Percentiles rank a stretch among this genome's conserved stretches.
Conservation (phyloP, 148 eudicot species). For the Cornus kousa region DNA sequence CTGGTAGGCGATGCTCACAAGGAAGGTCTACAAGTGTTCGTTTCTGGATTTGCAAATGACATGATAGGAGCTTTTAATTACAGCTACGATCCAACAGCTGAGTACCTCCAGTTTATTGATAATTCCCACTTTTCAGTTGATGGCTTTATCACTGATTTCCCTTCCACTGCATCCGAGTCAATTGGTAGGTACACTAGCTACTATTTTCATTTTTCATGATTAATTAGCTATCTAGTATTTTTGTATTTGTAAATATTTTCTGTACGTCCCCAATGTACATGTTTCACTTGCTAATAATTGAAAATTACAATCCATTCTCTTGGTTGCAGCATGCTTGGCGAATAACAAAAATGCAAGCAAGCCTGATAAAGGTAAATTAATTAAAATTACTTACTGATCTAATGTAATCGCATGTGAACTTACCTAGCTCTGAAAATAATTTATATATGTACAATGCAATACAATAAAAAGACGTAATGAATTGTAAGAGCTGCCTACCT, state of each 20-base stretch:
- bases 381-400: neutral
- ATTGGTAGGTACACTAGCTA: constrained; percentile 42
- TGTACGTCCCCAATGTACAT: no score
- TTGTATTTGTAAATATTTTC: no score
- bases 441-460: no score
- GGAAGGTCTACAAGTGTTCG: constrained; percentile 70
- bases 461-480: neutral
- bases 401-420: no score
- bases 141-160: constrained; percentile 82
- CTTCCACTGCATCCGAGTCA: constrained; percentile 78
- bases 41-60: constrained; percentile 81
- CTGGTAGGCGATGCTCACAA: constrained; percentile 82
- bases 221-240: no score
- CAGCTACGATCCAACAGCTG: constrained; percentile 79
- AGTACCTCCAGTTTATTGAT: constrained; percentile 72
- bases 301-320: no score
- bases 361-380: constrained; percentile 33
- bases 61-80: constrained; percentile 58
- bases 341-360: constrained; percentile 54
- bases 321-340: constrained; percentile 69
- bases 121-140: constrained; percentile 75
- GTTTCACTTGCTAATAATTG: no score
- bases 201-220: no score
- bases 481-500: neutral
- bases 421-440: no score